Evolutionary conservation across 2,329 filamentous ascomycete species (phyloP), one percentile per base, ranked within the genome.

Genomic region (Thelonectria olida): DNA sequence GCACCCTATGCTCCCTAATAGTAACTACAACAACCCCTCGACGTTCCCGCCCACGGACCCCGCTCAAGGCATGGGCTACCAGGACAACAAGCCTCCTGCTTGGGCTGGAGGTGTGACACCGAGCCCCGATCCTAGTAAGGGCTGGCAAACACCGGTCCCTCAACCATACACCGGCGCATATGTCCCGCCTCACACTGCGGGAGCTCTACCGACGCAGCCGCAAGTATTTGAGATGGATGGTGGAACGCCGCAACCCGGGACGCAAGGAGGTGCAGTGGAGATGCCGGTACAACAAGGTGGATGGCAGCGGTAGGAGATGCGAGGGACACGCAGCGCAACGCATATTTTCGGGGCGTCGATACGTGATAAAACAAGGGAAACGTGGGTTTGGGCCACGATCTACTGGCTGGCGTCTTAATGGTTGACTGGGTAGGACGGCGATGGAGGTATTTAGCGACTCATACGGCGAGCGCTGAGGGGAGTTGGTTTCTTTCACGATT

Each of bases 1-100:
- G 2, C 66, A 74, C 39, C 72, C 73, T 0, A 77, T 78, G 73
- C 71, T 76, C 0, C 61, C 65, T 51, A 19, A 49, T 56, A 42
- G 31, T 15, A 34, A 67, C 45, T 58, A 62, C 48, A 58, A 64
- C 36, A 56, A 49, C 44, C 39, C 65, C 2, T 62, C 69, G 2
- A 65, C 72, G 0, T 66, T 61, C 22, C 64, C 66, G 1, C 67
- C 68, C 2, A 61, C 51, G 1, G 72, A 74, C 17, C 63, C 67
- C 1, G 72, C 73, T 15, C 50, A 28, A 56, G 10, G 63, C 55
- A 1, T 62, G 58, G 68, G 39, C 50, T 58, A 48, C 42, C 27
- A 17, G 6, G 50, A 49, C 36, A 47, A 60, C 38, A 44, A 51
- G 15, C 50, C 42, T 27, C 34, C 53, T 3, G 45, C 34, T 8